Evolutionary conservation across 169 alveolate species (phyloP).

Genomic region (Eimeria zaria): DNA sequence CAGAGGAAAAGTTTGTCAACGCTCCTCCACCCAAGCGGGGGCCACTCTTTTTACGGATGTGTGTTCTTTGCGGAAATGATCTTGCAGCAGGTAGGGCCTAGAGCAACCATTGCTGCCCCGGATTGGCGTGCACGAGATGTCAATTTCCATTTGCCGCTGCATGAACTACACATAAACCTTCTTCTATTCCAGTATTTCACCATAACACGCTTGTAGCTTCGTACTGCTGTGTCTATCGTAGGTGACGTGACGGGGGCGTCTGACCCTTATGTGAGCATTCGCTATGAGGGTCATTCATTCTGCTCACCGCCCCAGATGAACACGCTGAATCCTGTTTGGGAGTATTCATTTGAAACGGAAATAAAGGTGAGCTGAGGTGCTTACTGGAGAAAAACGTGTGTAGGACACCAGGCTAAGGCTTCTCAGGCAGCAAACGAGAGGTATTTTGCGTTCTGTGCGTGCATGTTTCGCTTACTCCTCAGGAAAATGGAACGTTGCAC

Average conservation of each 20-base stretch:
- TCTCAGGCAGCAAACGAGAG: not conserved
- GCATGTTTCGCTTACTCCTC: not conserved
- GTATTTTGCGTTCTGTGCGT: not conserved
- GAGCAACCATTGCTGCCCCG: too few relatives aligned
- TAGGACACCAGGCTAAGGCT: not conserved
- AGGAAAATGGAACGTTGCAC: conserved; percentile 70
- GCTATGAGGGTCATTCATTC: conserved; percentile 45
- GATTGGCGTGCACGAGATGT: too few relatives aligned
- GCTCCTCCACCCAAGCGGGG: conserved; percentile 74
- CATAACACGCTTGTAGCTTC: not conserved
- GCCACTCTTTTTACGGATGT: conserved; percentile 72
- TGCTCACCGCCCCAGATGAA: conserved; percentile 67
- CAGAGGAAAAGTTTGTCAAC: conserved; percentile 66
- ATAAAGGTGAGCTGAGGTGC: conserved; percentile 40
- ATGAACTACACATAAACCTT: not conserved
- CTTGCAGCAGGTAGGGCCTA: conserved; percentile 62
- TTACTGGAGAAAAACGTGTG: not conserved
- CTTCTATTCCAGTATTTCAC: not conserved
- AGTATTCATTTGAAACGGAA: conserved; percentile 56
- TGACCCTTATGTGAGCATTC: conserved; percentile 75
- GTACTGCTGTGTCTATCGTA: not conserved
- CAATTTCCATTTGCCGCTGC: not conserved
- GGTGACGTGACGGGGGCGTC: conserved; percentile 75
- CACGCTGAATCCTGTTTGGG: conserved; percentile 84
- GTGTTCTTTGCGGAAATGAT: conserved; percentile 69